Conservation (phyloP, 2,329 filamentous ascomycete species). For the Bipolaris zeicola region DNA sequence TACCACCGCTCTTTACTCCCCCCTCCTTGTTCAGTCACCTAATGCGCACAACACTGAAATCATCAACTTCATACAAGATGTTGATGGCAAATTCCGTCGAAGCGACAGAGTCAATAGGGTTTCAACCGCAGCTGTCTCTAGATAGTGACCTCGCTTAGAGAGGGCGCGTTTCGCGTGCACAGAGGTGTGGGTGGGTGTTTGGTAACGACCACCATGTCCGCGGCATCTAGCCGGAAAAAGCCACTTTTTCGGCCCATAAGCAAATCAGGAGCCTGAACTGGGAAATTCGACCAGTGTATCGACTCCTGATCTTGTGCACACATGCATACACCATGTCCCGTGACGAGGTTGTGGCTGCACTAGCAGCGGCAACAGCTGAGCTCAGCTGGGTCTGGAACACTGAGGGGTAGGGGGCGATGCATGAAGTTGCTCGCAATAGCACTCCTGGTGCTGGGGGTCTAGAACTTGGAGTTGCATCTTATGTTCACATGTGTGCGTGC, state of each 20-base stretch:
- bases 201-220: neutral
- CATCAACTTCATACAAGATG: neutral
- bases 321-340: neutral
- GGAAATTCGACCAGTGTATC: neutral
- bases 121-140: neutral
- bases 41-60: neutral
- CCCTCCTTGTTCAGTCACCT: neutral
- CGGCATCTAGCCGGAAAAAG: neutral
- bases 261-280: neutral
- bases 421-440: neutral
- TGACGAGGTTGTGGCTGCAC: neutral
- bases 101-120: neutral
- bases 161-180: neutral
- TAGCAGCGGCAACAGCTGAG: neutral
- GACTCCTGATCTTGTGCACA: neutral
- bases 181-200: neutral
- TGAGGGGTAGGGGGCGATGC: neutral
- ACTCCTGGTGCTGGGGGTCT: neutral
- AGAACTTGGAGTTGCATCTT: neutral
- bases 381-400: neutral
- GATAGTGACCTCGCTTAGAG: neutral
- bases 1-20: no score
- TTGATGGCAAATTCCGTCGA: neutral
- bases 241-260: neutral
- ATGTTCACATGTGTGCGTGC: neutral